Percentiles rank a stretch among this genome's conserved stretches.
Conservation (phyloP, 2,329 filamentous ascomycete species). For the Hypoxylon sp. region DNA sequence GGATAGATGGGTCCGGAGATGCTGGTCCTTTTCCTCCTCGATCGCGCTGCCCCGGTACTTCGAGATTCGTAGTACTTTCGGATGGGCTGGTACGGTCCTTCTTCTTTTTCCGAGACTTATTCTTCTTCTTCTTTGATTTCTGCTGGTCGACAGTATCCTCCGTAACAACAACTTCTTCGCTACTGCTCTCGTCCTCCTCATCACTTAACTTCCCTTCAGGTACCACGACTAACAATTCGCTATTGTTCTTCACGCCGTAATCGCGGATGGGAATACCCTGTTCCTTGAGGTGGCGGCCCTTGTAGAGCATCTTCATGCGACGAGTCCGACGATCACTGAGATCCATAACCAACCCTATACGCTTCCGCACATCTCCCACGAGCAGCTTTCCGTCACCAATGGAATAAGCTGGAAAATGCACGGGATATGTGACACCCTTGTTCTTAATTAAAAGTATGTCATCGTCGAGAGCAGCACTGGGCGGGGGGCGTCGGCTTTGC, state of each 20-base stretch:
- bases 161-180: conserved; percentile 61
- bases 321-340: conserved; percentile 67
- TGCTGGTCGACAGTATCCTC: conserved; percentile 60
- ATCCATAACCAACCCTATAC: conserved; percentile 76
- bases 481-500: conserved; percentile 53
- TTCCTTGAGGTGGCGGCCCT: conserved; percentile 79
- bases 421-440: conserved; percentile 74
- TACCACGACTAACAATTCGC: conserved; percentile 72
- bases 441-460: conserved; percentile 80
- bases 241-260: conserved; percentile 74
- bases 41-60: conserved; percentile 56
- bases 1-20: conserved; percentile 54
- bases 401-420: conserved; percentile 81
- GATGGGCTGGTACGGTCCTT: conserved; percentile 60
- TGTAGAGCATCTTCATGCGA: conserved; percentile 79
- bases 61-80: conserved; percentile 61
- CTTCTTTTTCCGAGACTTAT: conserved; percentile 55
- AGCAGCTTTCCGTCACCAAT: conserved; percentile 81
- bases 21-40: conserved; percentile 53
- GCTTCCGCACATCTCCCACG: conserved; percentile 75
- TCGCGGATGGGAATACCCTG: conserved; percentile 69
- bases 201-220: conserved; percentile 64
- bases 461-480: conserved; percentile 66
- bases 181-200: conserved; percentile 59
- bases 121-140: conserved; percentile 61